A percentile compares a stretch with the other conserved stretches of the same genome.
These are phyloP conservation scores for Hamamelis virginiana DNA, from an alignment of 164 flowering plant species.

Conservation along the genomic window DNA sequence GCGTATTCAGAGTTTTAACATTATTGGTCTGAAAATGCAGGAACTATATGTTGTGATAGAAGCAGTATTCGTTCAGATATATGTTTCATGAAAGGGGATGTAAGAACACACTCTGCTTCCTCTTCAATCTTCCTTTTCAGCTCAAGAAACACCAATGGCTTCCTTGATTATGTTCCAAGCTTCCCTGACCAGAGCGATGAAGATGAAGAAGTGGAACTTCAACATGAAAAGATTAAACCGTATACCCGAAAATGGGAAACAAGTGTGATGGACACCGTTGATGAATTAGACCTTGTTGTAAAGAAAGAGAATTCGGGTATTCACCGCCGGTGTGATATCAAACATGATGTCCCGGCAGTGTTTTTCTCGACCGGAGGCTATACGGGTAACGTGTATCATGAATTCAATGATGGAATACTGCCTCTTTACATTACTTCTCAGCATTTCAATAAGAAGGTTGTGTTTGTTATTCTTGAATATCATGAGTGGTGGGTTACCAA, in stretches of 20 bases:
- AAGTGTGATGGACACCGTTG: slow-evolving; percentile 66
- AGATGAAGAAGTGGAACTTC: slow-evolving; percentile 26
- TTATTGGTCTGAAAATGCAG: slow-evolving; percentile 29
- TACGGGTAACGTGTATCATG: slow-evolving; percentile 92
- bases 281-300: slow-evolving; percentile 51
- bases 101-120: slow-evolving; percentile 69
- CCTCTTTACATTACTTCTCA: slow-evolving; percentile 88
- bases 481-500: slow-evolving; percentile 85
- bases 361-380: slow-evolving; percentile 93
- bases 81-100: slow-evolving; percentile 87
- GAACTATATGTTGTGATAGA: slow-evolving; percentile 81
- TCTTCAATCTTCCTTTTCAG: slow-evolving; percentile 62
- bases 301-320: slow-evolving; percentile 16
- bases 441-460: slow-evolving; percentile 64
- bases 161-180: slow-evolving; percentile 1
- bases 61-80: slow-evolving; percentile 62
- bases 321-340: slow-evolving; percentile 53
- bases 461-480: slow-evolving; percentile 81
- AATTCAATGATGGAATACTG: slow-evolving; percentile 88
- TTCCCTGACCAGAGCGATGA: slow-evolving; percentile 5
- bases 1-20: background rate
- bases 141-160: slow-evolving; percentile 20
- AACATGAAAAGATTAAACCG: slow-evolving; percentile 71
- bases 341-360: slow-evolving; percentile 77
- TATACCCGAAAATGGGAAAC: slow-evolving; percentile 95